Evolutionary conservation across 495 filamentous ascomycete species (phyloP), one percentile per base, ranked within the genome.

Genomic region (Penicillium lividum): DNA sequence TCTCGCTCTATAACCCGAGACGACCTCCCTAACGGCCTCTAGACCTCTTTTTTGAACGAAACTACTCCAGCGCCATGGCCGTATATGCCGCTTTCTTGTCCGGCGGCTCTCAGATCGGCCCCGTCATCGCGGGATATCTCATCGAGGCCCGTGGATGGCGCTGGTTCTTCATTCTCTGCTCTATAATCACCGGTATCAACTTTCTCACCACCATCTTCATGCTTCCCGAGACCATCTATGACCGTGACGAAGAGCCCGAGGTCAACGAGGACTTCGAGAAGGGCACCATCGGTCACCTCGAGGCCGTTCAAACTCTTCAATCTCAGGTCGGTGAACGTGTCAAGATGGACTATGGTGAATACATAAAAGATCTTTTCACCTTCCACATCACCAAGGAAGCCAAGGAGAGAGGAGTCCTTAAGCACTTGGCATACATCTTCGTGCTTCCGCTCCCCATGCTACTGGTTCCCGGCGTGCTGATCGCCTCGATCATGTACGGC

Each of bases 1-100:
- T 40, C 13, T 31, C 28, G 44, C 9, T 25, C 15, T 22, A 34
- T 18, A 4, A 46, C 7, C n/a, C n/a, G n/a, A n/a, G 29, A 42
- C 1, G 7, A n/a, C 7, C 48, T 7, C 48, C 22, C 56, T 54
- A 55, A 59, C 51, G 22, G 9, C 34, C 2, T 43, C 1, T 33
- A 72, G 72, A 77, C 48, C 40, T 77, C n/a, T 77, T 71, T 56
- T 64, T 67, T 40, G 74, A 77, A 51, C 63, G 68, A 36, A 70
- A 77, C 49, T 77, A 75, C 51, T 65, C 74, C 7, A 75, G 68
- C 27, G 71, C 74, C 6, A 77, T 77, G 74, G 74, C 74, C 2
- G 53, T 67, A 1, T 77, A 75, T 33, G 65, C 72, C 5, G 62
- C 72, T 3, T 70, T 62, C 31, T 63, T 77, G 15, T 71, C 71